Conservation (phyloP, 1,284 basidiomycete species). For the Boletellus deceptivus region DNA sequence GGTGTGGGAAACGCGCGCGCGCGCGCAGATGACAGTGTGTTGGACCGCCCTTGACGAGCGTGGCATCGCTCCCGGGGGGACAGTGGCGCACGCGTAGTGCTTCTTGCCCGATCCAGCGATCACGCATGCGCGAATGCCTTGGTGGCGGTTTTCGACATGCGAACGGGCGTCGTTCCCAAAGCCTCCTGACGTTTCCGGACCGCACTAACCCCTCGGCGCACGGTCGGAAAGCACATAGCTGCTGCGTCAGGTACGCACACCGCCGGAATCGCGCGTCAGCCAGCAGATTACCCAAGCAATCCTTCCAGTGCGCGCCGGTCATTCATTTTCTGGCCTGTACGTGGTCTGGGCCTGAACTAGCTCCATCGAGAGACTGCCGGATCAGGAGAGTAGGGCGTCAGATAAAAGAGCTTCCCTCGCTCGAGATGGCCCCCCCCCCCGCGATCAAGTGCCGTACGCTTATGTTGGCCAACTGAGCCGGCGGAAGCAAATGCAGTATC, state of each 20-base stretch:
- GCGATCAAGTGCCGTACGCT: slow-evolving; percentile 7
- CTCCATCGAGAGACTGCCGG: not conserved
- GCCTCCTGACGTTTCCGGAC: not conserved
- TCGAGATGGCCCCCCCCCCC: not conserved
- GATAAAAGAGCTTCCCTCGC: slow-evolving; percentile 2
- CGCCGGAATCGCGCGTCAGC: not conserved
- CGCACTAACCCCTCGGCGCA: not conserved
- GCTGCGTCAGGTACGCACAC: not conserved
- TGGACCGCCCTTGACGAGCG: too few relatives aligned
- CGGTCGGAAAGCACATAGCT: too few relatives aligned
- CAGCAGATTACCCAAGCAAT: not conserved
- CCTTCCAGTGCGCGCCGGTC: not conserved
- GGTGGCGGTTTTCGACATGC: slow-evolving; percentile 5
- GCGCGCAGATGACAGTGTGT: too few relatives aligned
- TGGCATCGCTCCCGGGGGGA: too few relatives aligned
- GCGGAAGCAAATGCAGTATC: slow-evolving; percentile 5
- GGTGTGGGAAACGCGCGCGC: too few relatives aligned
- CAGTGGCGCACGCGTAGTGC: not conserved
- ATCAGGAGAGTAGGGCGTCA: slow-evolving; percentile 3
- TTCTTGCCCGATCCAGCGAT: too few relatives aligned
- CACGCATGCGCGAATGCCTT: not conserved
- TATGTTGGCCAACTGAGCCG: slow-evolving; percentile 5
- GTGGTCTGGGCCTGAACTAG: slow-evolving; percentile 2
- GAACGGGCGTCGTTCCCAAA: not conserved
- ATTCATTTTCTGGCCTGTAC: not conserved